A percentile compares a stretch with the other conserved stretches of the same genome.
Conservation (phyloP, 805 yeast species). For the Millerago galiae region DNA sequence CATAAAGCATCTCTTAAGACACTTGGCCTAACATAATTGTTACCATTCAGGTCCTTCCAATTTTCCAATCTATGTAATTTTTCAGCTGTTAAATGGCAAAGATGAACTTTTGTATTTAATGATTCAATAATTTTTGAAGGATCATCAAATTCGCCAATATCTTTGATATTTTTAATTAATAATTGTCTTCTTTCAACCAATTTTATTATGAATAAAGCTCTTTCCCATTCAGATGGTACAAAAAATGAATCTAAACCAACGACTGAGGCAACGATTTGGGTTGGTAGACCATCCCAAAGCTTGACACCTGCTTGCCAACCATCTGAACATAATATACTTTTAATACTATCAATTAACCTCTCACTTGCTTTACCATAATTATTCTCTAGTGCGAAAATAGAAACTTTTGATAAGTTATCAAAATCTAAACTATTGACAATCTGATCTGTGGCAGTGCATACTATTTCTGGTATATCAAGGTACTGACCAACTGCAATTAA, state of each 20-base stretch:
- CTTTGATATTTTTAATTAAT: background rate
- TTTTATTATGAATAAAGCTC: constrained; percentile 41
- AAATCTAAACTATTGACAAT: constrained; percentile 31
- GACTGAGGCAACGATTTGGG: constrained; percentile 34
- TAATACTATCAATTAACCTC: constrained; percentile 38
- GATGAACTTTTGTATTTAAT: constrained; percentile 37
- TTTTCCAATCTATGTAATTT: constrained; percentile 38
- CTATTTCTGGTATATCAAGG: constrained; percentile 39
- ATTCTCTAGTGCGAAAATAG: constrained; percentile 36
- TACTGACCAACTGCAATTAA: constrained; percentile 47
- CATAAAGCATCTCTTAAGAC: constrained; percentile 43
- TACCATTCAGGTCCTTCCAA: constrained; percentile 30
- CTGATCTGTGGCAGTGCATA: constrained; percentile 35
- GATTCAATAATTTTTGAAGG: constrained; percentile 24
- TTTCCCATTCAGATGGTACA: constrained; percentile 50
- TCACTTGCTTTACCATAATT: constrained; percentile 43
- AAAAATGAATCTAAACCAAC: constrained; percentile 45
- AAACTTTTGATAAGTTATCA: constrained; percentile 29
- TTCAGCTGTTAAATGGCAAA: constrained; percentile 43
- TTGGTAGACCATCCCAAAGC: constrained; percentile 44
- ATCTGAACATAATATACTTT: constrained; percentile 38
- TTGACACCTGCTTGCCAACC: constrained; percentile 43
- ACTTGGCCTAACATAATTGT: constrained; percentile 31
- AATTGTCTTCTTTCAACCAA: constrained; percentile 32
- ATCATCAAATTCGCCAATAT: constrained; percentile 13